Evolutionary conservation across 495 filamentous ascomycete species (phyloP), one percentile per base, ranked within the genome.

Genomic region (Bathelium albidoporum): DNA sequence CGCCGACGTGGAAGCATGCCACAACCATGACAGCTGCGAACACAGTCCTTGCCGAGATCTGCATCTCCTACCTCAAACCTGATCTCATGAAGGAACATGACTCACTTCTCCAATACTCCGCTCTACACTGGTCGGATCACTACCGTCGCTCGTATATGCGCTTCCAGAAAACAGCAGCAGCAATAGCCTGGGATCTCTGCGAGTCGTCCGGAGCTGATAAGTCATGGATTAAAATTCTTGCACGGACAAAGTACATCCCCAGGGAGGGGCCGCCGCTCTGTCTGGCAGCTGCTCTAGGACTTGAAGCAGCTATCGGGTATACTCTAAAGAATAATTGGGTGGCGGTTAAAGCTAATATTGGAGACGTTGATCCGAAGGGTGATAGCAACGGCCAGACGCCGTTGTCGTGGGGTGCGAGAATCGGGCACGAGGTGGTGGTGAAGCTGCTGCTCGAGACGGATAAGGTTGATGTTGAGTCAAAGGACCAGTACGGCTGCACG

Each of bases 351-450:
- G 24, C 31, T 2, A 32, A 68, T 14, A 66, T 66, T 39, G 18
- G 36, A 41, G 62, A 72, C 32, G 45, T 68, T 41, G 62, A 64
- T 52, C 62, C 60, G 36, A 61, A 65, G 32, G 64, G 70, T 62
- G 32, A 26, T 43, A 58, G 55, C 22, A 49, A 62, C 39, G 61
- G 60, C 20, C 65, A 62, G 60, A 62, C 65, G 26, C 66, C 73
- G 12, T 61, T 72, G 41, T 70, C 39, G 24, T 66, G 49, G 64
- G 71, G 64, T 53, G 66, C 63, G 32, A 3, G 0, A 18, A 41
- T 10, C 0, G 36, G 36, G 36, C 1, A 41, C 1, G 36, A 41
- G 36, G 36, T 18, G 36, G 1, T 41, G 36, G 36, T 41, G 1
- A 41, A 18, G 36, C 0, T 41, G 36, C 36, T 41, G 1, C 36